Percentiles rank a stretch among this genome's conserved stretches.
Evolutionary conservation across 2,329 filamentous ascomycete genomes (phyloP).

Genomic region (Cladosporium sp.): DNA sequence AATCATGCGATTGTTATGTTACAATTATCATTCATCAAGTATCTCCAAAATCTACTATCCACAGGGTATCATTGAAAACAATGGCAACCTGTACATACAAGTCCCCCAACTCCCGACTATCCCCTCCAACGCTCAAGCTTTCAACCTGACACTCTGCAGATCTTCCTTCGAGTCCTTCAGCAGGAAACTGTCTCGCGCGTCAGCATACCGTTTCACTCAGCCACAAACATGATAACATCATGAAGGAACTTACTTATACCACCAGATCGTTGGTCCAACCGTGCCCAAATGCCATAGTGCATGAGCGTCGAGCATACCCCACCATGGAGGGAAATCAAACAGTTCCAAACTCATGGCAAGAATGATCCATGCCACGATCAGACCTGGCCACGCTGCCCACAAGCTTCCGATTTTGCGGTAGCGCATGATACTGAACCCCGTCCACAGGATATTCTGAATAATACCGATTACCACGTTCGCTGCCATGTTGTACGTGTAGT

Average conservation of each 20-base stretch:
- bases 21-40: not conserved
- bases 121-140: conserved; percentile 47
- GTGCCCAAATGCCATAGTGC: conserved; percentile 94
- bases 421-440: conserved; percentile 69
- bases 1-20: not conserved
- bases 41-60: not conserved
- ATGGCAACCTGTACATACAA: not conserved
- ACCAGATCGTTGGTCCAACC: conserved; percentile 78
- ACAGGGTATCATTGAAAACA: not conserved
- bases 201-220: conserved; percentile 6
- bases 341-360: conserved; percentile 93
- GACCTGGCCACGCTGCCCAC: conserved; percentile 85
- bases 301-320: conserved; percentile 83
- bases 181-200: conserved; percentile 62
- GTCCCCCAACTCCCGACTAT: not conserved
- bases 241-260: conserved; percentile 77
- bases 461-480: conserved; percentile 82
- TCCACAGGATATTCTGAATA: conserved; percentile 80
- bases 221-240: too few species aligned
- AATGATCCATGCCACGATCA: conserved; percentile 88
- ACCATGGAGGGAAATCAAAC: conserved; percentile 84
- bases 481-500: conserved; percentile 97
- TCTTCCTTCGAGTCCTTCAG: conserved; percentile 82
- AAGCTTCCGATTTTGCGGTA: conserved; percentile 66
- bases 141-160: conserved; percentile 66